Conservation (phyloP, 2,329 filamentous ascomycete species). For the Eurotiales sp. region DNA sequence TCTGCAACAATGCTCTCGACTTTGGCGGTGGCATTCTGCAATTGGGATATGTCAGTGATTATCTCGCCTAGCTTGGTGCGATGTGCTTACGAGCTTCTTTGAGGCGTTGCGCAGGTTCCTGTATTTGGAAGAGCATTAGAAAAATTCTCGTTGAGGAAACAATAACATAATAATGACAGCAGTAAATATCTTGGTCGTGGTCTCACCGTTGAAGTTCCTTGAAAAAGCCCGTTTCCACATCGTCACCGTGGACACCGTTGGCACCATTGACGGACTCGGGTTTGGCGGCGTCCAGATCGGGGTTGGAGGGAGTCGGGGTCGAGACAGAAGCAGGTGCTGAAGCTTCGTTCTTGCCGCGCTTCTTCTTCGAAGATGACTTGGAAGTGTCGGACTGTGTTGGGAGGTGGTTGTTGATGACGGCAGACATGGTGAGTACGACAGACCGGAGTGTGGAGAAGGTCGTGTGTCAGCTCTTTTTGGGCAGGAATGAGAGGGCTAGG, state of each 20-base stretch:
- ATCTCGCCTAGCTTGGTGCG: background rate
- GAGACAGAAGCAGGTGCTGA: constrained; percentile 39
- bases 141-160: constrained; percentile 15
- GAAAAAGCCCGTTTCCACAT: constrained; percentile 71
- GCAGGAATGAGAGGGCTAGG: too few relatives aligned
- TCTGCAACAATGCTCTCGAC: constrained; percentile 59
- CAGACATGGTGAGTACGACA: constrained; percentile 56
- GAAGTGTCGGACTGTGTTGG: constrained; percentile 55
- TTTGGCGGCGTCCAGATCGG: constrained; percentile 20
- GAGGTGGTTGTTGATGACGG: constrained; percentile 62
- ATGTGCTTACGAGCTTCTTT: constrained; percentile 80
- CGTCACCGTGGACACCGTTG: constrained; percentile 48
- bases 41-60: constrained; percentile 9
- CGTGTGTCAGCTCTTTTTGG: background rate
- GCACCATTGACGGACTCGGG: constrained; percentile 51
- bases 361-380: constrained; percentile 64
- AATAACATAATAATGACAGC: too few relatives aligned
- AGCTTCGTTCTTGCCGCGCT: constrained; percentile 49
- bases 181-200: constrained; percentile 1
- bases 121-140: constrained; percentile 17
- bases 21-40: constrained; percentile 56
- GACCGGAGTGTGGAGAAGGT: background rate
- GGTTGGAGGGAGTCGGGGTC: constrained; percentile 20
- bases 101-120: constrained; percentile 87
- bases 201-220: constrained; percentile 83